Evolutionary conservation across 805 yeast genomes (phyloP), one percentile per base, ranked within the genome.

Genomic region (Kregervanrija delftensis): DNA sequence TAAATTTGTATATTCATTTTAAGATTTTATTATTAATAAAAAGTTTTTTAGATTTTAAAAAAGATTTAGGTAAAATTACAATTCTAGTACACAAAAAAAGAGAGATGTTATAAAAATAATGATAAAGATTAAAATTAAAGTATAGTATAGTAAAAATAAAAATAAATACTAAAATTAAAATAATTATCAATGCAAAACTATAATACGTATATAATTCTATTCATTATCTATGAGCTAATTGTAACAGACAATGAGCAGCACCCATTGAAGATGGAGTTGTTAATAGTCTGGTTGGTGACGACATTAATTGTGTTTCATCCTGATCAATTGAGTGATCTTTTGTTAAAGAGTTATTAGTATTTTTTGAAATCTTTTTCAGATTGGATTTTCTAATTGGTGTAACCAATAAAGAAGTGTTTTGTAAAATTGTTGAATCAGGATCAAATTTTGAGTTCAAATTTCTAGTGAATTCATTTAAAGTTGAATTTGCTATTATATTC

Each of bases 201-300:
- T 22, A 22, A 22, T 22, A 2, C 2, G 6, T 22, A 22, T 22
- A 22, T 22, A 16, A 30, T 10, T 8, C 5, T 13, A 30, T 33
- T 10, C 3, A 33, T 48, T 47, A 60, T 56, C 68, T 60, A 42
- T 67, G 61, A 4, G 74, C 70, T 47, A 71, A 45, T 47, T 70
- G 74, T 30, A 71, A 46, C 43, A 71, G 51, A 17, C 73, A 70
- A 43, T 66, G 63, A 10, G 76, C 76, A 30, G 76, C 76, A 33
- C 74, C 75, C 44, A 69, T 71, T 0, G 74, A 68, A 4, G 73
- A 69, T 8, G 76, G 76, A 3, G 76, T 71, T 4, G 72, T 62
- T 48, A 67, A 52, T 30, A 63, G 49, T 51, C 65, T 66, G 1
- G 69, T 66, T 39, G 74, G 73, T 30, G 70, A 63, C 5, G 67